phyloP scores from a whole-genome alignment of 768 basidiomycete species.

The Tricholoma sp. region DNA sequence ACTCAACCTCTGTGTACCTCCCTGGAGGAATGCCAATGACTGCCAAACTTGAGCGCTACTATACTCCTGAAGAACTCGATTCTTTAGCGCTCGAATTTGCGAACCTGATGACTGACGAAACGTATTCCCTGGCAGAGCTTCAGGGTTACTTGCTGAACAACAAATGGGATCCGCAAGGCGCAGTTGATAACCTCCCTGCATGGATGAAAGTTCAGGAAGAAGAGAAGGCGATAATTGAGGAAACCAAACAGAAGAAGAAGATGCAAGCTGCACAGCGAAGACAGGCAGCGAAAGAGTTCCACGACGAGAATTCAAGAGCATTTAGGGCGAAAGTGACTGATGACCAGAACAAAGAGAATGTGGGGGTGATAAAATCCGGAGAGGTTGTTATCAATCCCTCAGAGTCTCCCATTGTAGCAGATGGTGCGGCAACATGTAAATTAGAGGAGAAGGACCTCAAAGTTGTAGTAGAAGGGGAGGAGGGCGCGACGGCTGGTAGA shows the following conservation, averaged over 20 bases:
- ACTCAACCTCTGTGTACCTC: constrained; percentile 9
- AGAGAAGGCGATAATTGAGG: neutral
- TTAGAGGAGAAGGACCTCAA: no score
- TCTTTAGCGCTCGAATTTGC: constrained; percentile 27
- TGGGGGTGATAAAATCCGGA: no score
- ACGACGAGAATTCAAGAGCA: no score
- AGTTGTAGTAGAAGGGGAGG: no score
- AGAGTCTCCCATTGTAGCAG: no score
- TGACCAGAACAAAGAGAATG: no score
- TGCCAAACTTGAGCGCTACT: neutral
- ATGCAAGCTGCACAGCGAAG: neutral
- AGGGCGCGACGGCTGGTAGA: no score
- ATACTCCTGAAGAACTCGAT: neutral
- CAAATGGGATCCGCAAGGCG: constrained; percentile 34
- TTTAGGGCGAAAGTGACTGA: neutral
- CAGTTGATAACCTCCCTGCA: constrained; percentile 12
- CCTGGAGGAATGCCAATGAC: neutral
- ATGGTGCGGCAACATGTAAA: no score
- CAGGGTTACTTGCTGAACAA: constrained; percentile 51
- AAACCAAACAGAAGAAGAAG: neutral
- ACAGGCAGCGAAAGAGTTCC: no score
- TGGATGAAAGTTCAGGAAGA: neutral
- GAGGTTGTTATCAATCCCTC: no score
- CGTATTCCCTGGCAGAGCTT: constrained; percentile 55
- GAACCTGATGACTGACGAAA: constrained; percentile 34